Conservation (phyloP, 345 rosid species). For the Mercurialis annua region DNA sequence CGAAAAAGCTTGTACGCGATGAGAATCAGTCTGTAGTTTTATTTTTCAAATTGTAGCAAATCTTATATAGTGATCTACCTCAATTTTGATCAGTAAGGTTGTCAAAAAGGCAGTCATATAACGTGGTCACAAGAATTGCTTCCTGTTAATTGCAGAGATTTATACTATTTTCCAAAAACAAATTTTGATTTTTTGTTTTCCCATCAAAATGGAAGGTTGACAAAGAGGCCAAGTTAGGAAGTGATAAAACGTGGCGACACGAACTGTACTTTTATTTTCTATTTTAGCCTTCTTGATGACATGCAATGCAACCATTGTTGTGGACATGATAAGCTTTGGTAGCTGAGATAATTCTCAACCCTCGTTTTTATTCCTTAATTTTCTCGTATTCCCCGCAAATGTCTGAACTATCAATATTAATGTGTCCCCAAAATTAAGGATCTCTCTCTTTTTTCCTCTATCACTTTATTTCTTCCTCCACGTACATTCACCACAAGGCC, state of each 20-base stretch:
- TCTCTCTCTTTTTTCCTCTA: slow-evolving; percentile 32
- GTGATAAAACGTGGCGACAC: background rate
- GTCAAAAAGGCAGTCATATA: too few relatives aligned
- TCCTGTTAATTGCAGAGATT: too few relatives aligned
- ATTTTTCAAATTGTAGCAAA: background rate
- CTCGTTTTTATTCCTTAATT: slow-evolving; percentile 36
- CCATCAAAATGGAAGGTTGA: background rate
- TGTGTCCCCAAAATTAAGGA: slow-evolving; percentile 45
- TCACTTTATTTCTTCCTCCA: slow-evolving; percentile 18
- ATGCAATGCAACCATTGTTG: slow-evolving; percentile 9
- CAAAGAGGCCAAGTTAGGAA: background rate
- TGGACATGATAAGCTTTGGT: slow-evolving; percentile 24
- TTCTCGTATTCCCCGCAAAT: slow-evolving; percentile 36
- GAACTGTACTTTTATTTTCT: background rate
- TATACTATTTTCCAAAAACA: too few relatives aligned
- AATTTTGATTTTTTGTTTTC: background rate
- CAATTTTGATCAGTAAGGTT: too few relatives aligned
- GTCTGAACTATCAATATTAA: slow-evolving; percentile 24
- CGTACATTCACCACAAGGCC: slow-evolving; percentile 20
- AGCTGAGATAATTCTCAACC: slow-evolving; percentile 31
- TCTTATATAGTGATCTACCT: too few relatives aligned
- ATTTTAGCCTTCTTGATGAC: background rate
- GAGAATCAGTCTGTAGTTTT: background rate
- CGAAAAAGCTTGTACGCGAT: background rate
- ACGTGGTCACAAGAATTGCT: background rate